Conservation (phyloP, 2,329 filamentous ascomycete genomes). For the Cladosporium sp. region DNA sequence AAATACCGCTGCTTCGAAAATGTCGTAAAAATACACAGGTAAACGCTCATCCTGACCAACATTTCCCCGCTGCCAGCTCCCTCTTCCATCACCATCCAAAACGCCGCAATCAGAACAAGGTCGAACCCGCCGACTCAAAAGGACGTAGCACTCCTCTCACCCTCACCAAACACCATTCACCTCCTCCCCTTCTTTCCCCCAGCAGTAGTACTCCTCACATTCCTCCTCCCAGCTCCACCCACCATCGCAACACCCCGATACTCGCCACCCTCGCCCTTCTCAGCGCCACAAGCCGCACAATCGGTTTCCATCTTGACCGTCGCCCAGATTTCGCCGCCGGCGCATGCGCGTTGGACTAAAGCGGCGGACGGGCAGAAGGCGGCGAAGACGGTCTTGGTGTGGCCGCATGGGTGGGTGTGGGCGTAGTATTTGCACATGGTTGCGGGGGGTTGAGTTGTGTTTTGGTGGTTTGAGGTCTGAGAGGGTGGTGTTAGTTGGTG, state of each 20-base stretch:
- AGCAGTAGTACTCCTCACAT: not conserved
- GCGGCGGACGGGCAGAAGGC: slow-evolving; percentile 38
- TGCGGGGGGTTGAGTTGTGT: not conserved
- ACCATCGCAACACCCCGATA: not conserved
- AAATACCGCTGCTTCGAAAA: too few relatives aligned
- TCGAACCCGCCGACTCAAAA: too few relatives aligned
- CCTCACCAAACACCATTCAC: not conserved
- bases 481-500: not conserved
- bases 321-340: slow-evolving; percentile 40
- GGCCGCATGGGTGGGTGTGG: slow-evolving; percentile 49
- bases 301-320: slow-evolving; percentile 40
- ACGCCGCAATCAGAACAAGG: too few relatives aligned
- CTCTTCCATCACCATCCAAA: too few relatives aligned
- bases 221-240: not conserved
- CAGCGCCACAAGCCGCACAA: slow-evolving; percentile 34
- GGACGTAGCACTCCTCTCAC: too few relatives aligned
- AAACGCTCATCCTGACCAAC: too few relatives aligned
- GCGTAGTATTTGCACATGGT: slow-evolving; percentile 53
- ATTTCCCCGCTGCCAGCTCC: too few relatives aligned
- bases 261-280: slow-evolving; percentile 12
- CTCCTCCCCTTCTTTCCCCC: slow-evolving; percentile 13
- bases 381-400: slow-evolving; percentile 45
- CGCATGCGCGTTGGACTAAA: slow-evolving; percentile 38
- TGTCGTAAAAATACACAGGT: too few relatives aligned
- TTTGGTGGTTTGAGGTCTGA: not conserved